phyloP scores from a whole-genome alignment of 2,329 filamentous ascomycete species.

The Botryotinia narcissicola region DNA sequence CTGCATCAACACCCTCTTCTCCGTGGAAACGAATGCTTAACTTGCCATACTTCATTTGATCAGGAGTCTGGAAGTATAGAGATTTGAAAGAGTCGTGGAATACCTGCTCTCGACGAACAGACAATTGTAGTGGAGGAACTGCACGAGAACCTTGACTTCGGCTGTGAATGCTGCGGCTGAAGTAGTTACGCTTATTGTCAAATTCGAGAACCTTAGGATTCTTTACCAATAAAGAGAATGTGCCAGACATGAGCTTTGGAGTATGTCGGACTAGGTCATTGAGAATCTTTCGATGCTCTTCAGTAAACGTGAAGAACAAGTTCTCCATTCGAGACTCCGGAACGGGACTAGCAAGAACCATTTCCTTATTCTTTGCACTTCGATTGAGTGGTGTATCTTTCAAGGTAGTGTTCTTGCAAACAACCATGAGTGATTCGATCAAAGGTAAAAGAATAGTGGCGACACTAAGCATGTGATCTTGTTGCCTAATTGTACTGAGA shows the following conservation, averaged over 20 bases:
- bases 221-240: constrained; percentile 92
- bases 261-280: constrained; percentile 97
- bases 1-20: constrained; percentile 96
- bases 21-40: constrained; percentile 96
- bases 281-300: constrained; percentile 94
- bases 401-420: constrained; percentile 91
- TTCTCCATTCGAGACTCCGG: constrained; percentile 81
- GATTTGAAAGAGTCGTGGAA: constrained; percentile 98
- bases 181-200: constrained; percentile 99
- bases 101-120: constrained; percentile 88
- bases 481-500: constrained; percentile 80
- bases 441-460: constrained; percentile 92
- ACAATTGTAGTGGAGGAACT: constrained; percentile 73
- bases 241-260: constrained; percentile 97
- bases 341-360: constrained; percentile 70
- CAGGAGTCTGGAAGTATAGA: constrained; percentile 93
- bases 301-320: constrained; percentile 95
- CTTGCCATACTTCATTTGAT: constrained; percentile 99
- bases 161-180: constrained; percentile 86
- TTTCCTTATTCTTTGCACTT: constrained; percentile 57
- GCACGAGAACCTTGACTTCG: constrained; percentile 67
- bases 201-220: constrained; percentile 99
- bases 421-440: constrained; percentile 97
- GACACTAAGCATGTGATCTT: constrained; percentile 94
- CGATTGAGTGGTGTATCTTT: constrained; percentile 38